phyloP scores from a whole-genome alignment of 441 rosid genomes.

The Pelargonium fulgidum region DNA sequence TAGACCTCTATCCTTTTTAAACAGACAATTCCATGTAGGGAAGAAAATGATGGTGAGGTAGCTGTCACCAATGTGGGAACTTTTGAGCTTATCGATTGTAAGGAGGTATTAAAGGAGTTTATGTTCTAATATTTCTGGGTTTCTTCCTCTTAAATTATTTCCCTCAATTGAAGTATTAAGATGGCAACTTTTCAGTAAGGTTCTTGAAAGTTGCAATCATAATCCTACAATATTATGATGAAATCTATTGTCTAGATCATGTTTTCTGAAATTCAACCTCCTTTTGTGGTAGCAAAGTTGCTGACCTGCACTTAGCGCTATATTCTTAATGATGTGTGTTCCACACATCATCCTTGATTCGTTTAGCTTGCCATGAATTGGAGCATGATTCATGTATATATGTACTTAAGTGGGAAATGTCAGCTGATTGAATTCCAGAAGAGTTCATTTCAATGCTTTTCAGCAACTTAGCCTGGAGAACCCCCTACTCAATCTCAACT shows the following conservation, averaged over 20 bases:
- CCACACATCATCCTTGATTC: background rate
- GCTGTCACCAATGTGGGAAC: constrained; percentile 33
- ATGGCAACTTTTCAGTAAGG: background rate
- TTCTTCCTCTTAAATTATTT: constrained; percentile 13
- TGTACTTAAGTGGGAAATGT: background rate
- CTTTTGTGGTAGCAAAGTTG: background rate
- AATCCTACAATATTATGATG: constrained; percentile 1
- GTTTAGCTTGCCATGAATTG: background rate
- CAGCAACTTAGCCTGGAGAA: constrained; percentile 7
- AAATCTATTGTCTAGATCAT: background rate
- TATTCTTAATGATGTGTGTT: background rate
- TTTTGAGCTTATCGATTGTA: constrained; percentile 36
- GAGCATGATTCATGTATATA: background rate
- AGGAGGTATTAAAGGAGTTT: constrained; percentile 33
- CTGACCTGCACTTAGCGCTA: background rate
- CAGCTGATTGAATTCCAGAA: background rate
- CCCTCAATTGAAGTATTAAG: constrained; percentile 8
- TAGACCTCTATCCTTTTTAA: constrained; percentile 33
- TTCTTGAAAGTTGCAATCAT: constrained; percentile 4
- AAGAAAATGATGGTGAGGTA: constrained; percentile 29
- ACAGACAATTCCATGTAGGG: constrained; percentile 31
- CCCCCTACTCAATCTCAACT: background rate
- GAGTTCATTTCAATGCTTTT: background rate
- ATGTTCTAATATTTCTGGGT: constrained; percentile 19
- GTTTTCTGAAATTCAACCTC: background rate